A percentile compares a stretch with the other conserved stretches of the same genome.
phyloP scores from a whole-genome alignment of 345 rosid species.

The Pistacia atlantica region DNA sequence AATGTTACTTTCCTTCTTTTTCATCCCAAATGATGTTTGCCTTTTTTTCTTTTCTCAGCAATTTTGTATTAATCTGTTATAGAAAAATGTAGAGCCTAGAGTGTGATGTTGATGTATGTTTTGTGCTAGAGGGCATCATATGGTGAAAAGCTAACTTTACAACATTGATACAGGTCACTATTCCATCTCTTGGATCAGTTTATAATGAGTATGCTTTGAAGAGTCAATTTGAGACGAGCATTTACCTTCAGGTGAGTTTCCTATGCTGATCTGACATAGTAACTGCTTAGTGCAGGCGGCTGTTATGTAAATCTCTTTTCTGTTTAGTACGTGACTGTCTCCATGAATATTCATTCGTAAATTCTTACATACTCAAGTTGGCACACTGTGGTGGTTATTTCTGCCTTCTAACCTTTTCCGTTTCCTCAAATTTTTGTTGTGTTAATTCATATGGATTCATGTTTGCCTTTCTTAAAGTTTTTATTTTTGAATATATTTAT shows the following conservation, averaged over 20 bases:
- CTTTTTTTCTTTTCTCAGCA: background rate
- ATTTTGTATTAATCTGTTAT: background rate
- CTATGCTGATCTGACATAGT: background rate
- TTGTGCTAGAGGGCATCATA: background rate
- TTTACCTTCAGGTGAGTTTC: constrained; percentile 57
- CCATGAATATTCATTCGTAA: background rate
- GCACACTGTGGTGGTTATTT: background rate
- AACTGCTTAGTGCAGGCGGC: background rate
- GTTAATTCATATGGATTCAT: background rate
- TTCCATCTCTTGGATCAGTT: constrained; percentile 62
- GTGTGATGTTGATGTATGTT: constrained; percentile 2
- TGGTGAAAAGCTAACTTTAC: background rate
- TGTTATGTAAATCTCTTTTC: background rate
- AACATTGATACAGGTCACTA: constrained; percentile 41
- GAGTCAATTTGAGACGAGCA: constrained; percentile 63
- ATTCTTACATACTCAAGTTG: background rate
- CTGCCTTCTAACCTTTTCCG: background rate
- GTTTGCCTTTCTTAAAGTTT: background rate
- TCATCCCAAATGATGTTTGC: background rate
- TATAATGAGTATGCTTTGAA: constrained; percentile 63
- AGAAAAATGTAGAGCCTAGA: background rate
- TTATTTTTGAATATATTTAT: background rate
- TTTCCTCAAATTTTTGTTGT: background rate
- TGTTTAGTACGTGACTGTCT: background rate
- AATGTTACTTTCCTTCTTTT: background rate